Conservation (phyloP, 1,284 basidiomycete genomes). For the Austropuccinia psidii region DNA sequence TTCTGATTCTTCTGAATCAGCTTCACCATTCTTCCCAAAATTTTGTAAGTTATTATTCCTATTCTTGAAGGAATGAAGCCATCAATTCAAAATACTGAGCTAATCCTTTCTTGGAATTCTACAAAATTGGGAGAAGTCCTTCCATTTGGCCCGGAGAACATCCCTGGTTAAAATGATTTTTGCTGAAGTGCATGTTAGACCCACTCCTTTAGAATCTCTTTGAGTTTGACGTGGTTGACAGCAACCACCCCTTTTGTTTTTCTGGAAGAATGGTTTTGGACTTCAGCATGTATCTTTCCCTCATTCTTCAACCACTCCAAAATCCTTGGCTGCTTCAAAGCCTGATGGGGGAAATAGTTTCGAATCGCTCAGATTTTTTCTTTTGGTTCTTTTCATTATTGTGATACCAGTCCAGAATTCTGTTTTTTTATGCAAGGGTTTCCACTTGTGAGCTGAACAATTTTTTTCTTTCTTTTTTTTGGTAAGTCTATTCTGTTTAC, state of each 20-base stretch:
- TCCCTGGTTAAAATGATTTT: background rate
- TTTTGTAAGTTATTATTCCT: background rate
- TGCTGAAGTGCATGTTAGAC: background rate
- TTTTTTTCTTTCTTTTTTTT: no score
- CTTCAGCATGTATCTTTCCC: conserved; percentile 4
- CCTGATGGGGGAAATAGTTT: conserved; percentile 13
- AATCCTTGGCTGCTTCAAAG: conserved; percentile 30
- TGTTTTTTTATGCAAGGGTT: conserved; percentile 25
- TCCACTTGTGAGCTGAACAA: no score
- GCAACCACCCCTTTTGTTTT: conserved; percentile 11
- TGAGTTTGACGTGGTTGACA: background rate
- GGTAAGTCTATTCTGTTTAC: no score
- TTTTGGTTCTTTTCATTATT: conserved; percentile 11
- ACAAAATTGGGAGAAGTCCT: background rate
- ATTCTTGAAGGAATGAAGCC: conserved; percentile 11
- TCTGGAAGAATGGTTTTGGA: background rate
- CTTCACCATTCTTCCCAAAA: background rate
- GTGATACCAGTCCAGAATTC: conserved; percentile 30
- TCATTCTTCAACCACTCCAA: conserved; percentile 27
- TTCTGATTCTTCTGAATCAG: background rate
- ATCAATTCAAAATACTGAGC: conserved; percentile 6
- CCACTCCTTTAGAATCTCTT: background rate
- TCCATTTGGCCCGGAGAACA: conserved; percentile 9
- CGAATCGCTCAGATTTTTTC: conserved; percentile 19
- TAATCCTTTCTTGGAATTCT: background rate